Percentiles rank a stretch among this genome's conserved stretches.
Conservation (phyloP, 73 alveolate genomes). For the Paramecium biaurelia region DNA sequence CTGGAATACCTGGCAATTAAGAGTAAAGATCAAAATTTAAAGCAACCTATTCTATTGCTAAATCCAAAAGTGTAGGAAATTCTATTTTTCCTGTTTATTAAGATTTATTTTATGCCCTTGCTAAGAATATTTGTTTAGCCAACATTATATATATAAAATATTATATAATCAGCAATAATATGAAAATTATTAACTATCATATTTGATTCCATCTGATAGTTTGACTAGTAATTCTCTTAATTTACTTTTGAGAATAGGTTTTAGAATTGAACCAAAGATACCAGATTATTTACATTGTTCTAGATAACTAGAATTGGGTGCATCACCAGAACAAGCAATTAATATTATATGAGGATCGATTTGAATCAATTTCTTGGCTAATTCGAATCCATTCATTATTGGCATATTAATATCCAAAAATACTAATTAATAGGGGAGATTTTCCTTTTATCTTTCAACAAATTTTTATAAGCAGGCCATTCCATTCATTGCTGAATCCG, state of each 20-base stretch:
- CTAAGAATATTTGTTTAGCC: slow-evolving; percentile 50
- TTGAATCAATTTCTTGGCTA: neutral
- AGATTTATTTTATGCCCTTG: slow-evolving; percentile 33
- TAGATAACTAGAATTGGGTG: neutral
- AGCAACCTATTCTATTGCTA: slow-evolving; percentile 83
- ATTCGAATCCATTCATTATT: slow-evolving; percentile 15
- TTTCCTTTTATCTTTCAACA: neutral
- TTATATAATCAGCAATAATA: neutral
- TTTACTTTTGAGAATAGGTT: neutral
- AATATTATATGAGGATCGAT: neutral
- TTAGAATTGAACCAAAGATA: neutral
- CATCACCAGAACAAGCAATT: slow-evolving; percentile 18
- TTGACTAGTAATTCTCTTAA: neutral
- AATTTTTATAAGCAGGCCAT: neutral
- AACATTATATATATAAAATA: slow-evolving; percentile 33
- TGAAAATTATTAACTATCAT: neutral
- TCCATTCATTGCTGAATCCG: slow-evolving; percentile 29
- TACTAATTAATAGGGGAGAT: neutral
- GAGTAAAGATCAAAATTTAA: slow-evolving; percentile 78
- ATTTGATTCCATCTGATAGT: neutral
- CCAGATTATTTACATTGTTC: neutral
- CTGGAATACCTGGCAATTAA: slow-evolving; percentile 74
- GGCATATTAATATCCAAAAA: slow-evolving; percentile 49
- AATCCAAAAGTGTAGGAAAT: slow-evolving; percentile 57
- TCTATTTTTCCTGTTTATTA: slow-evolving; percentile 42